These are phyloP conservation scores for Fusarium piperis DNA, from an alignment of 2,329 filamentous ascomycete species.

Conservation along the genomic window DNA sequence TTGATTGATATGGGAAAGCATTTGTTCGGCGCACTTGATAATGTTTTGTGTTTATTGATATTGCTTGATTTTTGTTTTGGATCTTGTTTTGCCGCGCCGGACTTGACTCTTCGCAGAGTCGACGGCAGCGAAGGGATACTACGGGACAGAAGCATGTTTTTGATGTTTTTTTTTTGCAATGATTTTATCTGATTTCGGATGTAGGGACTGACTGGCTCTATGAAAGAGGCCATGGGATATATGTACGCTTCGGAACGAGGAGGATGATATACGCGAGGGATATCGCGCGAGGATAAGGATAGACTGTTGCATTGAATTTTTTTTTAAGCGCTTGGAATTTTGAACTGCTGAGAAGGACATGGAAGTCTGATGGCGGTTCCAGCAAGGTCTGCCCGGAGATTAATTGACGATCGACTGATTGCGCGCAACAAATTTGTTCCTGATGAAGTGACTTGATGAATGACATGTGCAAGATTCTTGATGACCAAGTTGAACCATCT, in stretches of 20 bases:
- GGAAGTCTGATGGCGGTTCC: constrained; percentile 19
- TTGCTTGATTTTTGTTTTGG: constrained; percentile 14
- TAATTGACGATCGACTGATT: constrained; percentile 28
- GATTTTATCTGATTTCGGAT: constrained; percentile 6
- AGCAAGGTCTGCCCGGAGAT: constrained; percentile 14
- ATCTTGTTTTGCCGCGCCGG: constrained; percentile 25
- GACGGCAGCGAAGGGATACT: constrained; percentile 25
- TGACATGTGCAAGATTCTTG: not conserved
- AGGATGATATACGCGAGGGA: constrained; percentile 11
- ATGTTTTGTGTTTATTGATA: constrained; percentile 21
- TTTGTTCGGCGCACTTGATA: constrained; percentile 37
- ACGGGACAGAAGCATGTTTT: constrained; percentile 34
- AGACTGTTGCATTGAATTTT: constrained; percentile 21
- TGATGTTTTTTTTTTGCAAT: constrained; percentile 10
- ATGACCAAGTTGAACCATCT: not conserved
- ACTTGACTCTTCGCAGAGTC: constrained; percentile 31
- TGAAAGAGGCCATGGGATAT: constrained; percentile 9
- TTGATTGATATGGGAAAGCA: constrained; percentile 26
- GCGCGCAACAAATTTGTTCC: not conserved
- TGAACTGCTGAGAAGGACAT: constrained; percentile 13
- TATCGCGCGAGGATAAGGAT: constrained; percentile 19
- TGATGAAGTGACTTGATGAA: not conserved
- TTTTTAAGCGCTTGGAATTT: constrained; percentile 1
- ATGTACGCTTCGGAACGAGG: constrained; percentile 18
- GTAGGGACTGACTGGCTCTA: constrained; percentile 1